A percentile compares a stretch with the other conserved stretches of the same genome.
Evolutionary conservation across 495 filamentous ascomycete genomes (phyloP).

Genomic region (Massariosphaeria phaeospora): DNA sequence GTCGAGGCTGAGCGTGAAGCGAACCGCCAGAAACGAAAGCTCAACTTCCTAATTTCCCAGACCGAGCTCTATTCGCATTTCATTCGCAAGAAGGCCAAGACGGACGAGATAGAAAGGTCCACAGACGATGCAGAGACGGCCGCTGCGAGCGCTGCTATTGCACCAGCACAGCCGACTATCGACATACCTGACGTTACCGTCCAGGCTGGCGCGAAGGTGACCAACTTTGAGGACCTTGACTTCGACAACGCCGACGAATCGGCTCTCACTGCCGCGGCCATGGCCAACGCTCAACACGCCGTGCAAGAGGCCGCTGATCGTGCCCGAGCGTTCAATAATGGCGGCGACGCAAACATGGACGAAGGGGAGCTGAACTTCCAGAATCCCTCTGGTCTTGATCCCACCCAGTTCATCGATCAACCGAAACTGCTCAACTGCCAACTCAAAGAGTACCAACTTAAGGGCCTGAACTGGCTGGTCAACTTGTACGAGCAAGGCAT

Average conservation of each 20-base stretch:
- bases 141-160: slow-evolving; percentile 16
- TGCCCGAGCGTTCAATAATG: slow-evolving; percentile 84
- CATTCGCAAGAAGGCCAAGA: slow-evolving; percentile 98
- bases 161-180: slow-evolving; percentile 44
- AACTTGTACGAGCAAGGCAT: slow-evolving; percentile 99
- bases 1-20: slow-evolving; percentile 96
- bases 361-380: slow-evolving; percentile 99
- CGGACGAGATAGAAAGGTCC: slow-evolving; percentile 80
- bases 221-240: slow-evolving; percentile 89
- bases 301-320: slow-evolving; percentile 92
- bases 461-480: slow-evolving; percentile 97
- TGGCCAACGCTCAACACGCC: slow-evolving; percentile 93
- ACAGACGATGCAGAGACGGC: slow-evolving; percentile 71
- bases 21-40: slow-evolving; percentile 93
- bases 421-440: slow-evolving; percentile 89
- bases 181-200: slow-evolving; percentile 40
- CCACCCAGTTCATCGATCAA: slow-evolving; percentile 74
- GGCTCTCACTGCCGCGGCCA: slow-evolving; percentile 71
- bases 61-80: slow-evolving; percentile 99
- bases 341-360: slow-evolving; percentile 56
- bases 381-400: slow-evolving; percentile 89
- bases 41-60: slow-evolving; percentile 99
- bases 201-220: slow-evolving; percentile 58
- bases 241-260: slow-evolving; percentile 95
- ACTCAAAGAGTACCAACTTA: slow-evolving; percentile 97